A percentile compares a stretch with the other conserved stretches of the same genome.
phyloP scores from a whole-genome alignment of 2,329 filamentous ascomycete species.

The Parascedosporium putredinis region DNA sequence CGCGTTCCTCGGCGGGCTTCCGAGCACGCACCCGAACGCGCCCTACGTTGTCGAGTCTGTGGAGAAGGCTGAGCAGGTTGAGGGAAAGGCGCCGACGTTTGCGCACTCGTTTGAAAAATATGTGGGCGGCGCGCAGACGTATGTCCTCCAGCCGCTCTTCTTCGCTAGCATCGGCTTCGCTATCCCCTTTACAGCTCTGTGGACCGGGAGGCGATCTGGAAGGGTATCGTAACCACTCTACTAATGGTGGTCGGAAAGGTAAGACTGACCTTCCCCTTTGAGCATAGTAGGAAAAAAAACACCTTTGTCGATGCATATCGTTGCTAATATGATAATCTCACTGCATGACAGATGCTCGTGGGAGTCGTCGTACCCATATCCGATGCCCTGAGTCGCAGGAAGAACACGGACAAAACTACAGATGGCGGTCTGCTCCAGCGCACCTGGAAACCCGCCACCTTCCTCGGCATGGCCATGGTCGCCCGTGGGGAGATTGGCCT shows the following conservation, averaged over 20 bases:
- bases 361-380: constrained; percentile 14
- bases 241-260: constrained; percentile 40
- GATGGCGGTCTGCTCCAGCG: constrained; percentile 9
- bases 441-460: constrained; percentile 37
- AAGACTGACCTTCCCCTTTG: background rate
- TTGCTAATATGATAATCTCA: background rate
- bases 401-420: background rate
- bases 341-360: constrained; percentile 4
- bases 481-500: constrained; percentile 52
- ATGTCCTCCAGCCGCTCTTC: constrained; percentile 45
- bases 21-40: constrained; percentile 23
- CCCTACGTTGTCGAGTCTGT: constrained; percentile 22
- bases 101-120: constrained; percentile 27
- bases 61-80: constrained; percentile 22
- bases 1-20: constrained; percentile 24
- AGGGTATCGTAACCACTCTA: constrained; percentile 43
- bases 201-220: constrained; percentile 41
- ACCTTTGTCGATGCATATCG: no score
- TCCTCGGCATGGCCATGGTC: constrained; percentile 49
- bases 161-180: constrained; percentile 50
- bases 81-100: constrained; percentile 23
- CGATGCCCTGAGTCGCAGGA: constrained; percentile 21
- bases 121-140: constrained; percentile 23
- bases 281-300: no score
- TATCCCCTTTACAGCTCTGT: constrained; percentile 48